These are phyloP conservation scores for Neonectria faginata DNA, from an alignment of 2,329 filamentous ascomycete species.

Conservation along the genomic window DNA sequence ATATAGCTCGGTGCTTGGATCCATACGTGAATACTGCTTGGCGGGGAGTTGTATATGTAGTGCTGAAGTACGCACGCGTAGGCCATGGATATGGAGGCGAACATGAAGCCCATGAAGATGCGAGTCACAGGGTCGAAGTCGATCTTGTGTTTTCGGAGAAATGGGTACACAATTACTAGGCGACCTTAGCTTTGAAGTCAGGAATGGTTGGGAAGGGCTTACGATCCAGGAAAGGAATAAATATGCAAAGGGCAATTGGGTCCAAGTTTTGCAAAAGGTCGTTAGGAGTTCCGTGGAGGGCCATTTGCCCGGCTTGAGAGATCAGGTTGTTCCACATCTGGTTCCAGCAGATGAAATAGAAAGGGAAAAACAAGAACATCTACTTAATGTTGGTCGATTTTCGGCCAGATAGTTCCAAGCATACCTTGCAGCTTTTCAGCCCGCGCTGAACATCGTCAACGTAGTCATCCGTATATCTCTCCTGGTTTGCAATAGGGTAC, in stretches of 20 bases:
- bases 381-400: neutral
- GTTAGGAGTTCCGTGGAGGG: slow-evolving; percentile 41
- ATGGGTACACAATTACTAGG: slow-evolving; percentile 34
- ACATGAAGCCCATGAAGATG: slow-evolving; percentile 41
- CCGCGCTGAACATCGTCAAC: slow-evolving; percentile 40
- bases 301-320: slow-evolving; percentile 44
- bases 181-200: neutral
- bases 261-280: slow-evolving; percentile 47
- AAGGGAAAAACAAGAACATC: slow-evolving; percentile 29
- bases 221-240: slow-evolving; percentile 46
- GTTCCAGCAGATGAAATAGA: slow-evolving; percentile 32
- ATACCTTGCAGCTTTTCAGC: slow-evolving; percentile 43
- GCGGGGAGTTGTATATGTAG: slow-evolving; percentile 37
- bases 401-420: neutral
- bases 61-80: slow-evolving; percentile 38
- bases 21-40: slow-evolving; percentile 31
- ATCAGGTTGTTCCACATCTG: slow-evolving; percentile 52
- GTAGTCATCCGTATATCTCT: slow-evolving; percentile 42
- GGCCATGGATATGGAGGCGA: slow-evolving; percentile 41
- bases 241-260: slow-evolving; percentile 43
- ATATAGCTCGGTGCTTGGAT: slow-evolving; percentile 27
- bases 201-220: slow-evolving; percentile 9
- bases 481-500: slow-evolving; percentile 38
- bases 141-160: slow-evolving; percentile 37
- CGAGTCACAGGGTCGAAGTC: slow-evolving; percentile 36